Evolutionary conservation across 495 filamentous ascomycete species (phyloP).

Genomic region (Aspergillus conjunctus): DNA sequence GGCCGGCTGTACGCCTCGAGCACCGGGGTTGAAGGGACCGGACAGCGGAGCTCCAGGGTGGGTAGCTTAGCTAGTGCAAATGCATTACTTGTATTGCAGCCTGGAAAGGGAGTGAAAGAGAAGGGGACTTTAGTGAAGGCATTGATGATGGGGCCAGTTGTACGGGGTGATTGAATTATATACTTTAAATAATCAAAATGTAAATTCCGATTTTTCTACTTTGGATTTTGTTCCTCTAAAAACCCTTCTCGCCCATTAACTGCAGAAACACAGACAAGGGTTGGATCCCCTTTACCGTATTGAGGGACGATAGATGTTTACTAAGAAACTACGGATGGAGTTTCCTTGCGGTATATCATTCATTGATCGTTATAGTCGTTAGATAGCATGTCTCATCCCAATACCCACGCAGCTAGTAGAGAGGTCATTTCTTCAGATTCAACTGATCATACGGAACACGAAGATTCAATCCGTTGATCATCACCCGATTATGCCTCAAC

Average conservation of each 20-base stretch:
- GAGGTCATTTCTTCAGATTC: background rate
- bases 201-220: too few relatives aligned
- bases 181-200: too few relatives aligned
- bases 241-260: too few relatives aligned
- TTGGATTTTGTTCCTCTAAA: too few relatives aligned
- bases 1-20: slow-evolving; percentile 76
- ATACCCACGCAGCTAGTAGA: too few relatives aligned
- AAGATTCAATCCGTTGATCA: slow-evolving; percentile 7
- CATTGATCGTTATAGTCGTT: too few relatives aligned
- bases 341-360: too few relatives aligned
- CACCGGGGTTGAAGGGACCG: slow-evolving; percentile 65
- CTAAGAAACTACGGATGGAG: too few relatives aligned
- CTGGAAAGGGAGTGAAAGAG: slow-evolving; percentile 46
- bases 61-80: slow-evolving; percentile 89
- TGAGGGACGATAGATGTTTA: too few relatives aligned
- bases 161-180: slow-evolving; percentile 24
- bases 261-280: too few relatives aligned
- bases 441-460: slow-evolving; percentile 10
- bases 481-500: background rate
- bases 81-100: slow-evolving; percentile 76
- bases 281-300: too few relatives aligned
- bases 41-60: slow-evolving; percentile 84
- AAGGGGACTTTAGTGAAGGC: slow-evolving; percentile 62
- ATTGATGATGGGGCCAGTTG: slow-evolving; percentile 60
- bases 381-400: too few relatives aligned